Evolutionary conservation across 257 asterid genomes (phyloP).

Genomic region (Przewalskia tangutica): DNA sequence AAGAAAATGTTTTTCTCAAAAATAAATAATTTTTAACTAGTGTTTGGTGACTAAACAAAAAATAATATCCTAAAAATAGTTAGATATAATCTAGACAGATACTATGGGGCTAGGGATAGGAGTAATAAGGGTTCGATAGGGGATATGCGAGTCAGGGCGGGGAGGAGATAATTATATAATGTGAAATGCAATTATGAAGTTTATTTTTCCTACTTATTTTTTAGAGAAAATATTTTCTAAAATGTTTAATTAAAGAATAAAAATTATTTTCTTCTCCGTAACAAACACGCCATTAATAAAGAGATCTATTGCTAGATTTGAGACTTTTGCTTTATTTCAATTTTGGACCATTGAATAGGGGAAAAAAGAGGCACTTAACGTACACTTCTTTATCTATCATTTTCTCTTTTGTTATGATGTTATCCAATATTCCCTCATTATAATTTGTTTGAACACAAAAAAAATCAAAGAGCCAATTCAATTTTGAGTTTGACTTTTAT

Average conservation of each 20-base stretch:
- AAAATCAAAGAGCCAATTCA: background rate
- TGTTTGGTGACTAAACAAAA: background rate
- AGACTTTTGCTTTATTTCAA: background rate
- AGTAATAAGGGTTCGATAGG: too few relatives aligned
- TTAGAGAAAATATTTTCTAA: background rate
- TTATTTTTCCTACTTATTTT: background rate
- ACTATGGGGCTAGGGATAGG: background rate
- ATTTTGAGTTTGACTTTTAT: background rate
- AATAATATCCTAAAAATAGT: background rate
- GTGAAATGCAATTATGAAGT: background rate
- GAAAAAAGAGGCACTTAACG: too few relatives aligned
- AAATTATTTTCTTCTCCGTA: background rate
- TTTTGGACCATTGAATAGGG: background rate
- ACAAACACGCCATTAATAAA: background rate
- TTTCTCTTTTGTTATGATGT: background rate
- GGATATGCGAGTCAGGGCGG: background rate
- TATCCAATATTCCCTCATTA: slow-evolving; percentile 2
- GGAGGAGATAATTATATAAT: background rate
- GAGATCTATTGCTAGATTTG: background rate
- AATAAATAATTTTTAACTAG: background rate
- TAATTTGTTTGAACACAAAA: slow-evolving; percentile 1
- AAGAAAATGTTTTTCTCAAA: background rate
- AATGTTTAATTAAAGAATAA: background rate
- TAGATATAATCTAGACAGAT: background rate
- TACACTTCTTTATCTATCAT: background rate